These are phyloP conservation scores for Clarkia xantiana DNA, from an alignment of 345 rosid genomes.

Conservation along the genomic window DNA sequence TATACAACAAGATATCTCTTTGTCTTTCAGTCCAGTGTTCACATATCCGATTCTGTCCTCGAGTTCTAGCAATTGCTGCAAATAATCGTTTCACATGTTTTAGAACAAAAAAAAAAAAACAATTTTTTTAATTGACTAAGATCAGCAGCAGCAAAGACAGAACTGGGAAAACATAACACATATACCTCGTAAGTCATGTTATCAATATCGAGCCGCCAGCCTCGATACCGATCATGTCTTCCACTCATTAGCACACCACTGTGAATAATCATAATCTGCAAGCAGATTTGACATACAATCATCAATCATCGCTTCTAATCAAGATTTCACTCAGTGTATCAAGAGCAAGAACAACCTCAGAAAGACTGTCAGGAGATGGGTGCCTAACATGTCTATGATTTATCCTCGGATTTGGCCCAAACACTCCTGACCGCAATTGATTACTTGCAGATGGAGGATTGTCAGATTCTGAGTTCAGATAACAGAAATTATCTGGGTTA, in stretches of 20 bases:
- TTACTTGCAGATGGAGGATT: slow-evolving; percentile 16
- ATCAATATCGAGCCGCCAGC: slow-evolving; percentile 48
- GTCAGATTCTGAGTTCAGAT: slow-evolving; percentile 26
- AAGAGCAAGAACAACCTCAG: slow-evolving; percentile 38
- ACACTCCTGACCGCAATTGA: slow-evolving; percentile 26
- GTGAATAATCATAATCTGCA: slow-evolving; percentile 41
- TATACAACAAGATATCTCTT: slow-evolving; percentile 54
- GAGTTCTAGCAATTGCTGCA: slow-evolving; percentile 75
- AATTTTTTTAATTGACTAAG: too few species aligned
- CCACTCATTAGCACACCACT: slow-evolving; percentile 28
- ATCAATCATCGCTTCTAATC: background rate
- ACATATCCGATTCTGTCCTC: slow-evolving; percentile 82
- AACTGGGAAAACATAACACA: background rate
- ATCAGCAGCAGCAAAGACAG: too few species aligned
- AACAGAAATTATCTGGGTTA: slow-evolving; percentile 27
- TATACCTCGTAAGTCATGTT: slow-evolving; percentile 49
- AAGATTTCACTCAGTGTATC: background rate
- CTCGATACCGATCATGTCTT: slow-evolving; percentile 23
- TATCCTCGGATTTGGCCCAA: slow-evolving; percentile 15
- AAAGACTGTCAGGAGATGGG: slow-evolving; percentile 68
- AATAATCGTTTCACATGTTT: slow-evolving; percentile 1
- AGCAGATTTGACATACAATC: background rate
- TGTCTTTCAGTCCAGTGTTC: slow-evolving; percentile 65
- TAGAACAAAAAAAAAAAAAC: background rate
- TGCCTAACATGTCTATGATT: slow-evolving; percentile 57